phyloP scores from a whole-genome alignment of 306 rosid genomes.

The Rosa chinensis region DNA sequence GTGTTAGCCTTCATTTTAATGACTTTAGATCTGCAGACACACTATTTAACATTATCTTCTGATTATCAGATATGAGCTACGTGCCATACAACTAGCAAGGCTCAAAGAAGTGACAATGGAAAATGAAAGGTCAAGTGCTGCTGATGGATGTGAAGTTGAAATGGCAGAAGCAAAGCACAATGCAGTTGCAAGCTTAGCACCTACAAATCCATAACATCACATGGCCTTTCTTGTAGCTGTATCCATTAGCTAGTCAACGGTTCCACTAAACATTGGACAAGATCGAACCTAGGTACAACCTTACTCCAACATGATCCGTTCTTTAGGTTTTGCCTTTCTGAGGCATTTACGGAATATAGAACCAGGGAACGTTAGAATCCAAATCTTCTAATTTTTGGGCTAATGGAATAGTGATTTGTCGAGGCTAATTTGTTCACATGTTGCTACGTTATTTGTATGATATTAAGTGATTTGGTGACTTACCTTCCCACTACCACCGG shows the following conservation, averaged over 20 bases:
- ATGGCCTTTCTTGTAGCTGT: slow-evolving; percentile 3
- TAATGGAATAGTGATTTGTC: background rate
- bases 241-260: background rate
- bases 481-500: background rate
- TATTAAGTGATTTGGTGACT: background rate
- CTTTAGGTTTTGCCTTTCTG: background rate
- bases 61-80: slow-evolving; percentile 72
- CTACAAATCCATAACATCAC: slow-evolving; percentile 41
- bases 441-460: background rate
- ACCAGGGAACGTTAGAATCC: background rate
- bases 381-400: background rate
- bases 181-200: slow-evolving; percentile 26
- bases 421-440: background rate
- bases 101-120: slow-evolving; percentile 54
- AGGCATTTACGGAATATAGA: background rate
- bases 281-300: slow-evolving; percentile 2
- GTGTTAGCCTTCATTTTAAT: background rate
- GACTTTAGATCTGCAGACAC: background rate
- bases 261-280: background rate
- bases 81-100: slow-evolving; percentile 56
- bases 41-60: slow-evolving; percentile 18
- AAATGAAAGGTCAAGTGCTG: slow-evolving; percentile 44
- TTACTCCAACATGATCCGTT: background rate
- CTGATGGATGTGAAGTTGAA: slow-evolving; percentile 61
- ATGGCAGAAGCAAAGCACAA: slow-evolving; percentile 66